A percentile compares a stretch with the other conserved stretches of the same genome.
Conservation (phyloP, 192 early-diverging fungal species). For the Thamnidium elegans region DNA sequence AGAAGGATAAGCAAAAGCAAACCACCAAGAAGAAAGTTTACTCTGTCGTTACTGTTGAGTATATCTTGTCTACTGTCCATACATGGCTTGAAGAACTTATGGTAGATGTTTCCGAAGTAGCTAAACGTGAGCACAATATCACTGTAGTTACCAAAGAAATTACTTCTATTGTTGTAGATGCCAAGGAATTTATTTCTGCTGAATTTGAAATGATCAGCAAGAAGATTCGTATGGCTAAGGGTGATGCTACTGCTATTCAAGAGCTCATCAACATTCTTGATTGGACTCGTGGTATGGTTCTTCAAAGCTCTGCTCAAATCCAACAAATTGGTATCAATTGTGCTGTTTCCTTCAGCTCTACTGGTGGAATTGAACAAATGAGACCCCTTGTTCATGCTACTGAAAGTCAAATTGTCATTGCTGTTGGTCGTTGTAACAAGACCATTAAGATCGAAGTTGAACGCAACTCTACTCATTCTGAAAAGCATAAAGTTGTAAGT, state of each 20-base stretch:
- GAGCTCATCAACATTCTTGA: background rate
- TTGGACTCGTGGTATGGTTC: conserved; percentile 23
- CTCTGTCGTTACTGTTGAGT: conserved; percentile 1
- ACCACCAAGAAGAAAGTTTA: background rate
- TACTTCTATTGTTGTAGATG: background rate
- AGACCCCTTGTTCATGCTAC: conserved; percentile 14
- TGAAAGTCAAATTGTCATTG: conserved; percentile 9
- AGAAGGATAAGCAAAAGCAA: background rate
- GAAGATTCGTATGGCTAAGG: background rate
- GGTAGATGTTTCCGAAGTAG: conserved; percentile 8
- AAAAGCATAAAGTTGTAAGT: conserved; percentile 12
- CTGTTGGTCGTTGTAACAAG: conserved; percentile 6
- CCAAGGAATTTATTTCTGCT: conserved; percentile 5
- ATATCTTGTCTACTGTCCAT: conserved; percentile 4
- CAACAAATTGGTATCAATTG: conserved; percentile 17
- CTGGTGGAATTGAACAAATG: conserved; percentile 13
- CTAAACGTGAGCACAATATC: conserved; percentile 10
- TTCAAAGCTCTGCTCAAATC: conserved; percentile 18
- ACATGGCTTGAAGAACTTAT: conserved; percentile 11
- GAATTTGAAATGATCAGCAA: background rate
- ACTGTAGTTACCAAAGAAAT: conserved; percentile 6
- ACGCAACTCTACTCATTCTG: background rate
- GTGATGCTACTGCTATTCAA: conserved; percentile 8
- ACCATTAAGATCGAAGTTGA: conserved; percentile 7
- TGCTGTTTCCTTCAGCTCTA: background rate